Base-by-base conservation (phyloP, 139 green algal species). In the Trebouxia sp. region DNA sequence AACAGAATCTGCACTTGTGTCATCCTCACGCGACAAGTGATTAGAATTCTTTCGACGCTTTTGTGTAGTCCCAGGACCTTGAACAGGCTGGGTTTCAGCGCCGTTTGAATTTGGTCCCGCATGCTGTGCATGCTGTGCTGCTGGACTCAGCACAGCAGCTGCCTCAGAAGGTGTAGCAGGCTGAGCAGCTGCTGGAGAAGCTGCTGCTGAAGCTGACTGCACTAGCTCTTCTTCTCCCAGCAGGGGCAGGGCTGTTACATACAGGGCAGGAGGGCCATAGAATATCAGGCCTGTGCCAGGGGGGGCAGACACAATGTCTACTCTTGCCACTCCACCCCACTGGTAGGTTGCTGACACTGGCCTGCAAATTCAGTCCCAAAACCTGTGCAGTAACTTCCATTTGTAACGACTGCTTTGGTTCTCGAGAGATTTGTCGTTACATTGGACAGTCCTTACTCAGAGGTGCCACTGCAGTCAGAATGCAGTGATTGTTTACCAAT, bases 251-350 rank as follows among this genome's bases (percentile, higher is more conserved):
- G 66, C 48, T 22, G 79, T 37, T 47, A 92, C 87, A 42, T 79
- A 66, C 47, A 93, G 62, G 14, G 77, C 75, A 24, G 79, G 70
- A 3, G 90, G 89, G 0, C 90, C 90, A 74, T 89, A 92, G 74
- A 97, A 97, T 37, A 85, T 83, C 3, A 95, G 84, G 48, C 43
- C 24, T 3, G 83, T 88, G 28, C 75, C 65, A 0, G 66, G 42
- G 8, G 92, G 91, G 32, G 82, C 90, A 1, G 56, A 76, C 35
- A 93, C 30, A n/a, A 97, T 77, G 75, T 97, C 92, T 14, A 97
- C 58, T 20, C 92, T 84, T 3, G 85, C 84, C 30, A 97, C 65
- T n/a, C 83, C 87, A 17, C 91, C 88, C 92, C 93, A 97, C 43
- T 87, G 43, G 84, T 94, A 95, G 0, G 84, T 88, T 8, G 76